A percentile compares a stretch with the other conserved stretches of the same genome.
Evolutionary conservation across 2,329 filamentous ascomycete species (phyloP).

Genomic region (Ascochyta pisi): DNA sequence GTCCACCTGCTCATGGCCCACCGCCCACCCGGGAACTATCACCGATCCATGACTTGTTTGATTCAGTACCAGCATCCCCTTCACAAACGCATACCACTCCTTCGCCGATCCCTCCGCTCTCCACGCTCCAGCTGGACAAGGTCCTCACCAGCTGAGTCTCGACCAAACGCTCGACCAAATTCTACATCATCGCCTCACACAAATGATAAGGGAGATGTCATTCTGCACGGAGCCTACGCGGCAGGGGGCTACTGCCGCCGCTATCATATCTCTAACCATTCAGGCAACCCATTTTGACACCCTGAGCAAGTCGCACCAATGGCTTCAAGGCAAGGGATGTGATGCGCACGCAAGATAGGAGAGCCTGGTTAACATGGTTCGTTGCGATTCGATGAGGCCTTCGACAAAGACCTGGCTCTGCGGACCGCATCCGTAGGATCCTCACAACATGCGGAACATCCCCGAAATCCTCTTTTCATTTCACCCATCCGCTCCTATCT

Average conservation of each 20-base stretch:
- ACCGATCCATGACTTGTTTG: background rate
- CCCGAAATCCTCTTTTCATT: background rate
- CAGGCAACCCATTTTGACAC: background rate
- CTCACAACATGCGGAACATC: background rate
- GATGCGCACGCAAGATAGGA: slow-evolving; percentile 6
- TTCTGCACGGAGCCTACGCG: slow-evolving; percentile 3
- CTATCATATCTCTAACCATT: background rate
- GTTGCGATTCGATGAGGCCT: background rate
- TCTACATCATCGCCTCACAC: slow-evolving; percentile 1
- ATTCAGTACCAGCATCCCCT: background rate
- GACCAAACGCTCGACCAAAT: background rate
- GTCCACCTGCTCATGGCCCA: background rate
- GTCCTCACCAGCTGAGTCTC: background rate
- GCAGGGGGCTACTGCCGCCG: background rate
- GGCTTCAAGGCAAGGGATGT: background rate
- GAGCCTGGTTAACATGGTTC: background rate
- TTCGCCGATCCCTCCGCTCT: background rate
- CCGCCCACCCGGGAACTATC: background rate
- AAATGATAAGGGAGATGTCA: background rate
- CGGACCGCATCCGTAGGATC: slow-evolving; percentile 4
- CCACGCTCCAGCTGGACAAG: background rate
- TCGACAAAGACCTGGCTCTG: background rate
- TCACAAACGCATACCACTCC: background rate
- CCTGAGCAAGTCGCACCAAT: slow-evolving; percentile 4
- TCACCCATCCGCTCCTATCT: background rate